Percentiles rank a stretch among this genome's conserved stretches.
These are phyloP conservation scores for Polyporus arcularius DNA, from an alignment of 768 basidiomycete species.

Conservation along the genomic window DNA sequence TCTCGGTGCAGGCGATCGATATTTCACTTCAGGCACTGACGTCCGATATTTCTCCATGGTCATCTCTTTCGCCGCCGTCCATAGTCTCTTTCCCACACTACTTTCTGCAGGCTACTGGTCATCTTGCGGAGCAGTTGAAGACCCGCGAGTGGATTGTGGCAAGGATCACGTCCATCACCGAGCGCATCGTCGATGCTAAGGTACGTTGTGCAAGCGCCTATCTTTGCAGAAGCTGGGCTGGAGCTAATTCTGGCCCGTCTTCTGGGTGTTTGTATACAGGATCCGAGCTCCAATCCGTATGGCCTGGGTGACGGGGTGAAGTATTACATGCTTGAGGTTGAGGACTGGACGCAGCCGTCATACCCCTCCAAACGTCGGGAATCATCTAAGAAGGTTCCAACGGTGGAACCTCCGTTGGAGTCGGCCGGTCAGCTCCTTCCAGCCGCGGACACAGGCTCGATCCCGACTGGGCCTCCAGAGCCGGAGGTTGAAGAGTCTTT, in stretches of 20 bases:
- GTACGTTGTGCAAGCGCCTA: too few relatives aligned
- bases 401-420: conserved; percentile 16
- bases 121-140: conserved; percentile 86
- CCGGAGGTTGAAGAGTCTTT: conserved; percentile 77
- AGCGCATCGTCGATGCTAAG: conserved; percentile 79
- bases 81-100: conserved; percentile 96
- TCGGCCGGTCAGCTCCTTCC: conserved; percentile 11
- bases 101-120: conserved; percentile 87
- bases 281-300: conserved; percentile 86
- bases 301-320: conserved; percentile 86
- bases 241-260: neutral
- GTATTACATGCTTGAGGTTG: conserved; percentile 92
- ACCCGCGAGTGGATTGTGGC: conserved; percentile 95
- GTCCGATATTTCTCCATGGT: conserved; percentile 34
- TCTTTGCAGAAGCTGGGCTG: too few relatives aligned
- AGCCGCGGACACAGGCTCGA: conserved; percentile 37
- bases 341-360: conserved; percentile 86
- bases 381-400: conserved; percentile 51
- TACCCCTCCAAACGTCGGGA: conserved; percentile 59
- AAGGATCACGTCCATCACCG: conserved; percentile 84
- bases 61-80: conserved; percentile 6
- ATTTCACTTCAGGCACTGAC: conserved; percentile 21
- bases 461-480: conserved; percentile 64
- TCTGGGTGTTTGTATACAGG: conserved; percentile 43
- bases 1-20: conserved; percentile 12